Conservation (phyloP, 2,329 filamentous ascomycete species). For the Blastomyces emzantsi region DNA sequence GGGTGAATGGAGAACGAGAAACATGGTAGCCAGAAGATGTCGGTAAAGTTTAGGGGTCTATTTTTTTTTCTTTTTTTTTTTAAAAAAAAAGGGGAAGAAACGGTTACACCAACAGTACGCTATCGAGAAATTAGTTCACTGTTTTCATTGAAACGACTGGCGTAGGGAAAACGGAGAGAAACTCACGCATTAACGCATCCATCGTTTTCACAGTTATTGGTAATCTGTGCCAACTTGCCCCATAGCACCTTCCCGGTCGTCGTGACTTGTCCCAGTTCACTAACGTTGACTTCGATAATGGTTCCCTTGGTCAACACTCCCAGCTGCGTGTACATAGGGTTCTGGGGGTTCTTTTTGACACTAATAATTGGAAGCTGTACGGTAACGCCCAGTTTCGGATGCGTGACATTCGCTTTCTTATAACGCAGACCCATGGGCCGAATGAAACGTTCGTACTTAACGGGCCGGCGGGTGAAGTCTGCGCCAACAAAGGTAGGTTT, state of each 20-base stretch:
- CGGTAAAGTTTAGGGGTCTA: slow-evolving; percentile 10
- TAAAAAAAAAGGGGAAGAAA: not conserved
- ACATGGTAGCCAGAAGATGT: slow-evolving; percentile 13
- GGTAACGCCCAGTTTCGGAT: slow-evolving; percentile 75
- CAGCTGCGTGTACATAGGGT: slow-evolving; percentile 83
- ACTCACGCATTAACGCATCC: slow-evolving; percentile 51
- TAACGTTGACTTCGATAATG: slow-evolving; percentile 85
- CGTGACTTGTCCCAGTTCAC: slow-evolving; percentile 82
- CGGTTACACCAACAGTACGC: slow-evolving; percentile 20
- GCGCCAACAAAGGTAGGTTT: slow-evolving; percentile 84
- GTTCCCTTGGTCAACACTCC: slow-evolving; percentile 83
- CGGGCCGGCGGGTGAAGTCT: slow-evolving; percentile 81
- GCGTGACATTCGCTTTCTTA: slow-evolving; percentile 66
- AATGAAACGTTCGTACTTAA: slow-evolving; percentile 66
- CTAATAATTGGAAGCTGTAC: slow-evolving; percentile 74
- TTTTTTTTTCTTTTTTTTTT: too few species aligned
- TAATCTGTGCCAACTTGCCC: slow-evolving; percentile 72
- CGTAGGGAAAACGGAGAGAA: slow-evolving; percentile 6
- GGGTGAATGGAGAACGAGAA: not conserved
- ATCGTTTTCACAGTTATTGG: slow-evolving; percentile 48
- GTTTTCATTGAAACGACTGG: not conserved
- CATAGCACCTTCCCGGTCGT: slow-evolving; percentile 88
- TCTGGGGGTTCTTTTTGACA: slow-evolving; percentile 80
- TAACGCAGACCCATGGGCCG: slow-evolving; percentile 68
- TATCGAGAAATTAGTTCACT: slow-evolving; percentile 7